Evolutionary conservation across 2,329 filamentous ascomycete species (phyloP).

Genomic region (Cladophialophora chaetospira): DNA sequence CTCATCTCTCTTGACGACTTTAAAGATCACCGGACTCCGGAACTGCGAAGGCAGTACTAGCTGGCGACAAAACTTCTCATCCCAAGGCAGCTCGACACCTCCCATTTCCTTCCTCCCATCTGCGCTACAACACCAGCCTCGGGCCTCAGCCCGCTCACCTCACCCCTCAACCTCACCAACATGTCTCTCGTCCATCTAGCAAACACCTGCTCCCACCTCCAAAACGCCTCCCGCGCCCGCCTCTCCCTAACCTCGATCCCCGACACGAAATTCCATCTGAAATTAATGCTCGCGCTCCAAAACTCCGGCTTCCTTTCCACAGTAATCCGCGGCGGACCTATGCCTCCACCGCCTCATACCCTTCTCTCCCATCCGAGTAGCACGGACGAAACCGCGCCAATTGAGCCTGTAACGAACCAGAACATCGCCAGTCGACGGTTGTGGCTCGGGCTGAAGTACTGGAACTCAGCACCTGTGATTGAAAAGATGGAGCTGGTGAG

Average conservation of each 20-base stretch:
- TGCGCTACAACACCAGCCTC: background rate
- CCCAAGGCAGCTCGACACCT: background rate
- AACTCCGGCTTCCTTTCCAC: conserved; percentile 78
- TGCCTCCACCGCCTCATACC: conserved; percentile 56
- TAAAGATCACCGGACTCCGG: too few relatives aligned
- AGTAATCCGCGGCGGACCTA: conserved; percentile 71
- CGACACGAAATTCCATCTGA: conserved; percentile 77
- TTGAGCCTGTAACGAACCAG: conserved; percentile 61
- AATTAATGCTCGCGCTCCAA: conserved; percentile 74
- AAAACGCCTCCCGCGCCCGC: conserved; percentile 82
- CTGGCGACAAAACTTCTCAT: background rate
- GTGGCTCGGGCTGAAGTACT: conserved; percentile 91
- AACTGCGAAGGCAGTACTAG: too few relatives aligned
- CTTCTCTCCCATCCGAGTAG: conserved; percentile 54
- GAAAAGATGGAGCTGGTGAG: conserved; percentile 66
- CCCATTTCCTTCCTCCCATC: background rate
- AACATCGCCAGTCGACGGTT: conserved; percentile 76
- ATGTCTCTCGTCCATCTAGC: conserved; percentile 77
- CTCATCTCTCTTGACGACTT: too few relatives aligned
- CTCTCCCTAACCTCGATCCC: conserved; percentile 82
- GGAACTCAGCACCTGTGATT: conserved; percentile 78
- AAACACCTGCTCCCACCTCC: conserved; percentile 84
- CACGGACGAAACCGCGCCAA: conserved; percentile 40
- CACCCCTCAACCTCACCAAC: background rate
- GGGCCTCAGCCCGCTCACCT: background rate